A percentile compares a stretch with the other conserved stretches of the same genome.
Evolutionary conservation across 2,329 filamentous ascomycete genomes (phyloP).

Genomic region (Phaeophleospora eucalypticola): DNA sequence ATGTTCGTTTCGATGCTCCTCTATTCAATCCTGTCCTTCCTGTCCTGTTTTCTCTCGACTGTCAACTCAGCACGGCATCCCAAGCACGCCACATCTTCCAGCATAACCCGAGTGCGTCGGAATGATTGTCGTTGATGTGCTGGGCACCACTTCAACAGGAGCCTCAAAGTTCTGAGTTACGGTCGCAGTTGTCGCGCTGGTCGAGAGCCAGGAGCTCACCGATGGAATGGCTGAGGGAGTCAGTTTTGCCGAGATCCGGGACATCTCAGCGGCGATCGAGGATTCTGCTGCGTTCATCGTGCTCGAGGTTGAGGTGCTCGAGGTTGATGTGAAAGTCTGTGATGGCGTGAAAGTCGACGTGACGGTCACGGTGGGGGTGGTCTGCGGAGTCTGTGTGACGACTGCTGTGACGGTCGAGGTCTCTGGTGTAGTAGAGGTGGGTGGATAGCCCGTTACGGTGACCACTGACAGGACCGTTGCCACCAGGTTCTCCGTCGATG

Average conservation of each 20-base stretch:
- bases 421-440: not conserved
- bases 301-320: constrained; percentile 2
- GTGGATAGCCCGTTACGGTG: not conserved
- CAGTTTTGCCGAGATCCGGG: not conserved
- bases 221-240: not conserved
- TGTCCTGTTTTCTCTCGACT: not conserved
- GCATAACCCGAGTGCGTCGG: not conserved
- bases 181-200: not conserved
- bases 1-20: no score
- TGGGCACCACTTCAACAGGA: not conserved
- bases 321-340: not conserved
- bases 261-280: not conserved
- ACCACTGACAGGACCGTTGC: not conserved
- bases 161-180: not conserved
- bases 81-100: not conserved
- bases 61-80: not conserved
- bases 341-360: constrained; percentile 4
- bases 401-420: constrained; percentile 1
- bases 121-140: not conserved
- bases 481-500: not conserved
- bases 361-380: constrained; percentile 5
- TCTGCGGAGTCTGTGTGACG: not conserved
- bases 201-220: not conserved
- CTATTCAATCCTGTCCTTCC: not conserved
- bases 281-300: not conserved